Evolutionary conservation across 148 eudicot species (phyloP), one percentile per base, ranked within the genome.

Genomic region (Diospyros kaki): DNA sequence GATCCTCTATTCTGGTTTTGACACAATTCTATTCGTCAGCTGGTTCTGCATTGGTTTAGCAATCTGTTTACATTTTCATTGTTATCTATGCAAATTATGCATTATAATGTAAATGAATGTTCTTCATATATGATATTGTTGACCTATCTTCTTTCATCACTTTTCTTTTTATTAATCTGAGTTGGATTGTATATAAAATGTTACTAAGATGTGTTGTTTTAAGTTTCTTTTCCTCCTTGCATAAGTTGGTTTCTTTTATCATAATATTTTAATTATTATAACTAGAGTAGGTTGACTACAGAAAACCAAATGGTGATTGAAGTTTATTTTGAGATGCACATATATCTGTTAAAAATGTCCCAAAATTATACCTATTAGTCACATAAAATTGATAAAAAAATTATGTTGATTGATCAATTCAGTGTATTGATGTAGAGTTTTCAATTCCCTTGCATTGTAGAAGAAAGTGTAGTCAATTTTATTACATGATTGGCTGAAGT

Each of bases 1-100:
- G 96, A 69, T 71, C 56, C 77, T 40, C 43, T 50, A 40, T 64
- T 81, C 64, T 44, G 41, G 38, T 76, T 53, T 9, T 77, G 28
- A 1, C 56, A n/a, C n/a, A n/a, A n/a, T n/a, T n/a, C 54, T 12
- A n/a, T 54, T 17, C 45, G 2, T 45, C 48, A 42, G 67, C 42
- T 64, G 48, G 44, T 46, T 66, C 38, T 66, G 52, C 8, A n/a
- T n/a, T 66, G 51, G 5, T 53, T 9, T 66, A 17, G 51, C 14
- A 6, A 44, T 66, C 69, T 45, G 69, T 44, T 66, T 66, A 28
- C 67, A 11, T 53, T 46, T 53, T 54, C 17, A 70, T 2, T 70
- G 7, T 54, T 45, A 70, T 12, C 42, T 42, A 4, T 39, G 42
- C 15, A 3, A 53, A 18, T 13, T 4, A 11, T 66, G 70, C 70